Conservation (phyloP, 495 filamentous ascomycete species). For the Podospora tetraspora region DNA sequence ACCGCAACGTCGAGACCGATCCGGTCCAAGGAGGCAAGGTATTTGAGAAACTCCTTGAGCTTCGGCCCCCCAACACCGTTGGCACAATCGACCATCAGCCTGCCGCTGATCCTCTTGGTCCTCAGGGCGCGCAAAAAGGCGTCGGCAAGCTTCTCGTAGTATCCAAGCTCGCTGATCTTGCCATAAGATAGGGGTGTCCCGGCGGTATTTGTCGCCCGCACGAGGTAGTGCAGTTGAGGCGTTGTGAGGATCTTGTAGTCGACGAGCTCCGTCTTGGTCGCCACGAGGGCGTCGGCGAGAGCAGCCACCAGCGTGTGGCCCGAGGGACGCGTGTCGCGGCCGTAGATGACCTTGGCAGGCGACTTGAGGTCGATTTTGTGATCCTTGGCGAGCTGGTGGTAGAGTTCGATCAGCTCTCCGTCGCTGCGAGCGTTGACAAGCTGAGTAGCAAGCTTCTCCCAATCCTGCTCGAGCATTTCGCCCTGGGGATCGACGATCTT, state of each 20-base stretch:
- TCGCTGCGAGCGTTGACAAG: slow-evolving; percentile 79
- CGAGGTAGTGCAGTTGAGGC: slow-evolving; percentile 92
- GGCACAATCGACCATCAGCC: slow-evolving; percentile 85
- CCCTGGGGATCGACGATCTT: slow-evolving; percentile 98
- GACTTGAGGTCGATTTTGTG: slow-evolving; percentile 67
- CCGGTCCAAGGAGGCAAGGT: slow-evolving; percentile 54
- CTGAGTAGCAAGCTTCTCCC: slow-evolving; percentile 82
- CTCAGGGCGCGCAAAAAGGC: slow-evolving; percentile 79
- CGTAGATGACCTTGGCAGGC: slow-evolving; percentile 77
- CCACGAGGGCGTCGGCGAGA: slow-evolving; percentile 70
- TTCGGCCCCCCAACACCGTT: slow-evolving; percentile 97
- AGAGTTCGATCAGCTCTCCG: slow-evolving; percentile 65
- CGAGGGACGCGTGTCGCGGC: slow-evolving; percentile 87
- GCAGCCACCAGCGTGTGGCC: slow-evolving; percentile 75
- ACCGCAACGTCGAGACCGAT: slow-evolving; percentile 74
- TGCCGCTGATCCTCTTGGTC: slow-evolving; percentile 61
- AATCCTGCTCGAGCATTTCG: slow-evolving; percentile 92
- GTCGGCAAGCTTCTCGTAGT: slow-evolving; percentile 82
- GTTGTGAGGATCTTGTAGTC: slow-evolving; percentile 90
- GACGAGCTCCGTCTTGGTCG: slow-evolving; percentile 62
- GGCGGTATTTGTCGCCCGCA: slow-evolving; percentile 88
- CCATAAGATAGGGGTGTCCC: slow-evolving; percentile 79
- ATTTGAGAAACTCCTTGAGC: slow-evolving; percentile 78
- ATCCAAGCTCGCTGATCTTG: slow-evolving; percentile 79
- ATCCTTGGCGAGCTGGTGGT: slow-evolving; percentile 63